Evolutionary conservation across 768 basidiomycete genomes (phyloP).

Genomic region (Mycena albidolilacea): DNA sequence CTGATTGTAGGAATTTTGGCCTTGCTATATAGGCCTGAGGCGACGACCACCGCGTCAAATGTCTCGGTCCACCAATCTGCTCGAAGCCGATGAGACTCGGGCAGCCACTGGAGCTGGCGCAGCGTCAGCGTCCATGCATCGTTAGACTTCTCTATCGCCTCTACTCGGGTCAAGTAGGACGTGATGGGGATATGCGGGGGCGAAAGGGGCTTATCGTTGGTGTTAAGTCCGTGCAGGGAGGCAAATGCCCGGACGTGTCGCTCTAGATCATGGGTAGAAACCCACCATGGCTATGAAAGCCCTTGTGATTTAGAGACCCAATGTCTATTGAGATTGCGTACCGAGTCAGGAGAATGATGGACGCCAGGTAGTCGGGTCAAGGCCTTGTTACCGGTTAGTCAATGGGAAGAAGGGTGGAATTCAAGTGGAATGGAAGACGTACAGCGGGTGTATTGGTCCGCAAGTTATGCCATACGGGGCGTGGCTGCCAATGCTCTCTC

Average conservation of each 20-base stretch:
- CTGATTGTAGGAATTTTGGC: constrained; percentile 49
- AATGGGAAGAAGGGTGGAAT: neutral
- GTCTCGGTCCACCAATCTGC: constrained; percentile 44
- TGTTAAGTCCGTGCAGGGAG: constrained; percentile 47
- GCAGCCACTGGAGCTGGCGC: constrained; percentile 35
- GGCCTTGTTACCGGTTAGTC: neutral
- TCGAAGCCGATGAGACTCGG: constrained; percentile 35
- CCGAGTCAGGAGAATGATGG: constrained; percentile 32
- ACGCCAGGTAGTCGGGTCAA: constrained; percentile 34
- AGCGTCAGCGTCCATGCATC: constrained; percentile 43
- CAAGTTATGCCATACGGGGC: constrained; percentile 39
- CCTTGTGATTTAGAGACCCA: neutral
- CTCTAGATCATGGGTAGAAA: constrained; percentile 36
- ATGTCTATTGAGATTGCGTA: constrained; percentile 10
- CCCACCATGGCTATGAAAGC: constrained; percentile 26
- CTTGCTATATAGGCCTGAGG: constrained; percentile 47
- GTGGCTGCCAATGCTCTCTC: constrained; percentile 43
- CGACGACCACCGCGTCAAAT: constrained; percentile 53
- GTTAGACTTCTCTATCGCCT: constrained; percentile 48
- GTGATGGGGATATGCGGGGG: constrained; percentile 13
- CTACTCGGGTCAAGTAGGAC: constrained; percentile 56
- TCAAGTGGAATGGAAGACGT: neutral
- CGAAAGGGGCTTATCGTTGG: constrained; percentile 42
- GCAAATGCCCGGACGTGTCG: constrained; percentile 51
- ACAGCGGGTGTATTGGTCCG: constrained; percentile 40